These are phyloP conservation scores for Suillus spraguei DNA, from an alignment of 768 basidiomycete species.

Conservation along the genomic window DNA sequence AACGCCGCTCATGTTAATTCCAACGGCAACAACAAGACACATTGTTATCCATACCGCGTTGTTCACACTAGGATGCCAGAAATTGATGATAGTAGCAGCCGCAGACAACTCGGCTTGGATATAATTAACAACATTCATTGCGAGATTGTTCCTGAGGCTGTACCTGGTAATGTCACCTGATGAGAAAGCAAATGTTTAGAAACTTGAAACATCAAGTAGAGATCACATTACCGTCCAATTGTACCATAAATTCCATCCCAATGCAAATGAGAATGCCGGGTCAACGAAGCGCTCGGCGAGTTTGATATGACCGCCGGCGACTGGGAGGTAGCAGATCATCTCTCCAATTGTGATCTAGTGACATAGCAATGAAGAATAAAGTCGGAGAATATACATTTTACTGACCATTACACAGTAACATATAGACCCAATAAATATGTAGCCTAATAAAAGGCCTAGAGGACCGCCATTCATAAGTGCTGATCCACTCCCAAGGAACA, in stretches of 20 bases:
- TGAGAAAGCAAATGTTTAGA: background rate
- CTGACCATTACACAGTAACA: slow-evolving; percentile 43
- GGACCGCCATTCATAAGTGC: slow-evolving; percentile 46
- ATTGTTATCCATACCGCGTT: slow-evolving; percentile 56
- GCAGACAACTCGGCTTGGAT: slow-evolving; percentile 48
- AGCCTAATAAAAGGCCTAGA: slow-evolving; percentile 47
- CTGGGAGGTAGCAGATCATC: slow-evolving; percentile 47
- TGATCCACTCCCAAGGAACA: slow-evolving; percentile 37
- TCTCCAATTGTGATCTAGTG: slow-evolving; percentile 39
- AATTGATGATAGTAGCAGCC: slow-evolving; percentile 51
- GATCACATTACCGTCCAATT: slow-evolving; percentile 31
- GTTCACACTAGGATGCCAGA: slow-evolving; percentile 43
- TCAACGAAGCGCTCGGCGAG: slow-evolving; percentile 52
- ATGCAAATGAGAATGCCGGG: slow-evolving; percentile 45
- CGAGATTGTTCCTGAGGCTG: background rate
- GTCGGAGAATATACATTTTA: slow-evolving; percentile 22
- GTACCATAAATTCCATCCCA: slow-evolving; percentile 47
- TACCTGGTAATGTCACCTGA: slow-evolving; percentile 30
- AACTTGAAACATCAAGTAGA: slow-evolving; percentile 11
- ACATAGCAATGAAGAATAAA: background rate
- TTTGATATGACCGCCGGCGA: slow-evolving; percentile 49
- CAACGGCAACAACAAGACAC: slow-evolving; percentile 51
- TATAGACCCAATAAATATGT: slow-evolving; percentile 38
- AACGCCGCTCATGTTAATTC: slow-evolving; percentile 46
- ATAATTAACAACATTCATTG: slow-evolving; percentile 12